Percentiles rank a stretch among this genome's conserved stretches.
phyloP scores from a whole-genome alignment of 192 early-diverging fungal species.

The Kappamyces sp. region DNA sequence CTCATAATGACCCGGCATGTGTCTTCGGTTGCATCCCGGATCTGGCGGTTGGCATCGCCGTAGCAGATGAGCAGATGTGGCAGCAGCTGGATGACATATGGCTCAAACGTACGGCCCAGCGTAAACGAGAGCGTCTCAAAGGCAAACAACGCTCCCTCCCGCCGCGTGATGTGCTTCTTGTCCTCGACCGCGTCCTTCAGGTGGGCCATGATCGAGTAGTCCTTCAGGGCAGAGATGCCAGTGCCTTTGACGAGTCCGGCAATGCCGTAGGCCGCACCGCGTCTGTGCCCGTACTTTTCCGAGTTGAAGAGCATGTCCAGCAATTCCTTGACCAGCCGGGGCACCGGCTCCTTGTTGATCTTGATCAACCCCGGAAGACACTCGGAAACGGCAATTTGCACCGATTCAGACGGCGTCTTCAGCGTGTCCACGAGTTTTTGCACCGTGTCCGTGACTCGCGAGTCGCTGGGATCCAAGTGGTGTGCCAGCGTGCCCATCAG shows the following conservation, averaged over 20 bases:
- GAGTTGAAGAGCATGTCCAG: slow-evolving; percentile 64
- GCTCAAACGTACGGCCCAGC: slow-evolving; percentile 91
- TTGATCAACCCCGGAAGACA: slow-evolving; percentile 91
- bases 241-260: slow-evolving; percentile 90
- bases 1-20: slow-evolving; percentile 89
- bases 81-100: slow-evolving; percentile 90
- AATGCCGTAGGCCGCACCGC: slow-evolving; percentile 93
- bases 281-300: slow-evolving; percentile 76
- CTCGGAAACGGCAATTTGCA: slow-evolving; percentile 89
- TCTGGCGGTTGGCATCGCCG: slow-evolving; percentile 73
- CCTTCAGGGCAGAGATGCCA: slow-evolving; percentile 82
- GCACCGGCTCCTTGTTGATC: slow-evolving; percentile 54
- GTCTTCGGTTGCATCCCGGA: slow-evolving; percentile 87
- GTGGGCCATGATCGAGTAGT: slow-evolving; percentile 68
- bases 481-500: slow-evolving; percentile 85
- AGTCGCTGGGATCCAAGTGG: slow-evolving; percentile 68
- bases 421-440: slow-evolving; percentile 84
- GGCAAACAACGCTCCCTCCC: slow-evolving; percentile 92
- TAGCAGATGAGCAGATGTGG: slow-evolving; percentile 83
- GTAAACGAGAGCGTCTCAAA: slow-evolving; percentile 81
- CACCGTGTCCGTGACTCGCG: slow-evolving; percentile 72
- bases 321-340: slow-evolving; percentile 53
- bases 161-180: slow-evolving; percentile 63
- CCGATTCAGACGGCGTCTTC: slow-evolving; percentile 87
- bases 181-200: slow-evolving; percentile 79